Evolutionary conservation across 2,329 filamentous ascomycete species (phyloP), one percentile per base, ranked within the genome.

Genomic region (Stachybotrys chartarum): DNA sequence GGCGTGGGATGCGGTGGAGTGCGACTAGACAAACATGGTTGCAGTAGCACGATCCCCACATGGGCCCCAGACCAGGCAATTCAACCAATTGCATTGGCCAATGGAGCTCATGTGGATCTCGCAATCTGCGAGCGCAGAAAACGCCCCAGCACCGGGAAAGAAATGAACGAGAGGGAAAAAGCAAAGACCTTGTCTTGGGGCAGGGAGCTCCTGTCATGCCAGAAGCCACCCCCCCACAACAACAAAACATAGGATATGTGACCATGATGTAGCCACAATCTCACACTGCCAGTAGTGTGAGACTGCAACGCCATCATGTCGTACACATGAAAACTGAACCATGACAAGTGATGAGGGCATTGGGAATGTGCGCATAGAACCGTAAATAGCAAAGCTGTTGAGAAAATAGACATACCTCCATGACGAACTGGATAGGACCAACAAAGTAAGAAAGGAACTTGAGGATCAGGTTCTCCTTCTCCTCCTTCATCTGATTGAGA

Each of bases 391-490:
- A 24, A 24, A 24, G 24, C 24, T 24, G 24, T 2, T 2, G 35
- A 45, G 30, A 31, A 48, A 42, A 10, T 16, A 30, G 30, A 72
- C 83, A 68, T 71, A 87, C 87, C 85, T 93, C 89, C 91, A 96
- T 96, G 70, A 96, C 91, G 73, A 93, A 93, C 71, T 95, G 91
- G 62, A 96, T 93, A 30, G 91, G 91, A 62, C 91, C 91, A 55
- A 94, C 78, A 72, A 95, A 95, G 77, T 89, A 94, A 64, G 81
- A 79, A 66, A 84, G 73, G 73, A 96, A 95, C 78, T 95, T 94
- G 66, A 94, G 80, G 58, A 92, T 73, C 56, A 91, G 67, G 67
- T 92, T 95, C 74, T 91, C 87, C 75, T 91, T 91, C 77, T 93
- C 88, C 75, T 95, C 90, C 75, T 89, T 91, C 88, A 96, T 91